A percentile compares a stretch with the other conserved stretches of the same genome.
These are phyloP conservation scores for Nakazawaea wyomingensis DNA, from an alignment of 805 yeast genomes.

Conservation along the genomic window DNA sequence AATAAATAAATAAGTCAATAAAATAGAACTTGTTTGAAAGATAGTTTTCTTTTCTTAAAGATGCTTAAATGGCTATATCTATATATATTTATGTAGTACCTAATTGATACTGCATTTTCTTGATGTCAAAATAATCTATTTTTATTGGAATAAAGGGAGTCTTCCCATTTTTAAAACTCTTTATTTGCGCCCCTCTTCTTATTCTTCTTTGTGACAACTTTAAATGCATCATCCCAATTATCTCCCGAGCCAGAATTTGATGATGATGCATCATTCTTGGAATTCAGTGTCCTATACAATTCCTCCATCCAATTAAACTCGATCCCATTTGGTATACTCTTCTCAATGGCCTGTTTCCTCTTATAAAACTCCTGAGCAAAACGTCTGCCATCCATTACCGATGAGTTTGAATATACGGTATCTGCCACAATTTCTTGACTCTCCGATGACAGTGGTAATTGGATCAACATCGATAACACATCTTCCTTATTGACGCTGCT, in stretches of 20 bases:
- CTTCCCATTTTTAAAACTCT: constrained; percentile 6
- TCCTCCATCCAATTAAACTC: constrained; percentile 72
- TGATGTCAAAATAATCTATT: no score
- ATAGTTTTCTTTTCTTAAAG: background rate
- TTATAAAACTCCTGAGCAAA: constrained; percentile 88
- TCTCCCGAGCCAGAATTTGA: constrained; percentile 31
- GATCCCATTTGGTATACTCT: constrained; percentile 36
- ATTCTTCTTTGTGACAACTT: constrained; percentile 61
- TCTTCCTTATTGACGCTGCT: constrained; percentile 74
- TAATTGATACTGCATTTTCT: no score
- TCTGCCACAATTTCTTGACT: constrained; percentile 85
- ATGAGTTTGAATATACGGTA: constrained; percentile 81
- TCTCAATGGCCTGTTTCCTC: constrained; percentile 70
- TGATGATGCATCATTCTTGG: constrained; percentile 12
- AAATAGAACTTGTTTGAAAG: background rate
- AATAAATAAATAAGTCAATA: background rate
- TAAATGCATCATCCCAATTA: constrained; percentile 46
- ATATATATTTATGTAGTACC: background rate
- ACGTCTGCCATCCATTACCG: constrained; percentile 90
- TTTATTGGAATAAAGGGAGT: background rate
- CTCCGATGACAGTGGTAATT: constrained; percentile 72
- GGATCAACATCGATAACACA: constrained; percentile 71
- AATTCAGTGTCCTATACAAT: constrained; percentile 27
- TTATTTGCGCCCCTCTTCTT: constrained; percentile 34
- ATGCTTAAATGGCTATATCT: background rate